These are phyloP conservation scores for Coemansia sp. DNA, from an alignment of 192 early-diverging fungal species.

Conservation along the genomic window DNA sequence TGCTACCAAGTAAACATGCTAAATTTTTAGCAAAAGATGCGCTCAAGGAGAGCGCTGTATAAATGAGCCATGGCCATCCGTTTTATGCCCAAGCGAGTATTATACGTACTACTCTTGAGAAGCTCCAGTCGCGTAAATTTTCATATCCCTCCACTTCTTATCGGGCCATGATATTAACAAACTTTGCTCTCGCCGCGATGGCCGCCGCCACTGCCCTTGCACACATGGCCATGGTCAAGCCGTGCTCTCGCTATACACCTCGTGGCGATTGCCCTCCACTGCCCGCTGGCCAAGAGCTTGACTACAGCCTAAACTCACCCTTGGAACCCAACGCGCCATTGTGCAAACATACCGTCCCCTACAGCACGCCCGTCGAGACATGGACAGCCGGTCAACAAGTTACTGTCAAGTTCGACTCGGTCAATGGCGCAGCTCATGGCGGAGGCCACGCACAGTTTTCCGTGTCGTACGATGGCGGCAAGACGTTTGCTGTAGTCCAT, in stretches of 20 bases:
- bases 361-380: conserved; percentile 21
- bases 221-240: conserved; percentile 46
- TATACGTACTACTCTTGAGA: background rate
- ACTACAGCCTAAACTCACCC: conserved; percentile 16
- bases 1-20: background rate
- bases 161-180: background rate
- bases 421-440: conserved; percentile 30
- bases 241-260: conserved; percentile 40
- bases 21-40: background rate
- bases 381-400: conserved; percentile 53
- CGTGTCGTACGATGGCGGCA: conserved; percentile 60
- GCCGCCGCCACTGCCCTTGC: conserved; percentile 13
- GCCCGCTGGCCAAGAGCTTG: conserved; percentile 13
- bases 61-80: background rate
- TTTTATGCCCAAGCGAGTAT: background rate
- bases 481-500: conserved; percentile 65
- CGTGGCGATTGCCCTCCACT: background rate
- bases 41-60: background rate
- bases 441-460: conserved; percentile 69
- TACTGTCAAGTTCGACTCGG: conserved; percentile 38
- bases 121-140: background rate
- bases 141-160: background rate
- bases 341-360: conserved; percentile 25
- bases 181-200: background rate
- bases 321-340: conserved; percentile 15